Evolutionary conservation across 108 stramenopile genomes (phyloP), one percentile per base, ranked within the genome.

Genomic region (Skeletonema potamos): DNA sequence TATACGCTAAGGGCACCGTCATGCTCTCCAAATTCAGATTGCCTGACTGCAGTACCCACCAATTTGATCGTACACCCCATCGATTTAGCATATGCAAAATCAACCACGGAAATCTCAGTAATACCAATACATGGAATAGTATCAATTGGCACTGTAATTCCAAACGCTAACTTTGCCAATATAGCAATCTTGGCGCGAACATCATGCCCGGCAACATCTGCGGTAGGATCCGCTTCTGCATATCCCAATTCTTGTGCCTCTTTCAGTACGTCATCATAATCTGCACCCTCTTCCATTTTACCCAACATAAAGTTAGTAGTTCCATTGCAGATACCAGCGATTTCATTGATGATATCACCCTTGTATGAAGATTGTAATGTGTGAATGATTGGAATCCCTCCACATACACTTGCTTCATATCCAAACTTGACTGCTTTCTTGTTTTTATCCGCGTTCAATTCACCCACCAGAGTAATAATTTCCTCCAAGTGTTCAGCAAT

Each of bases 1-100:
- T 89, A 89, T 13, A 94, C 93, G 6, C 85, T 82, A 4, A 96
- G 64, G 3, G 82, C 76, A 29, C 88, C 87, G 70, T 87, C 87
- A 68, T 83, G 82, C 48, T 84, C 84, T 26, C 79, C 82, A 58
- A 70, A 68, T 24, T 86, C 62, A 9, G 91, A 77, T 32, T 85
- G 67, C 39, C 89, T 79, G 36, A 75, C 71, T n/a, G 93, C 94
- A 6, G 92, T 92, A 9, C 96, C 97, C 13, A 96, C 55, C 18
- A 97, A 81, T 81, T 97, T 97, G 86, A 97, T 96, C 11, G 95
- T 97, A 74, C 91, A 91, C 8, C 81, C 81, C 79, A 96, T 76
- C 18, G 73, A 61, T 43, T 87, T 84, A 41, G 94, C 96, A 77
- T 94, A 97, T 51, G 82, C 92, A 76, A 95, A 95, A 61, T 95